Base-by-base conservation (phyloP, 345 rosid species). In the Ceriops zippeliana region DNA sequence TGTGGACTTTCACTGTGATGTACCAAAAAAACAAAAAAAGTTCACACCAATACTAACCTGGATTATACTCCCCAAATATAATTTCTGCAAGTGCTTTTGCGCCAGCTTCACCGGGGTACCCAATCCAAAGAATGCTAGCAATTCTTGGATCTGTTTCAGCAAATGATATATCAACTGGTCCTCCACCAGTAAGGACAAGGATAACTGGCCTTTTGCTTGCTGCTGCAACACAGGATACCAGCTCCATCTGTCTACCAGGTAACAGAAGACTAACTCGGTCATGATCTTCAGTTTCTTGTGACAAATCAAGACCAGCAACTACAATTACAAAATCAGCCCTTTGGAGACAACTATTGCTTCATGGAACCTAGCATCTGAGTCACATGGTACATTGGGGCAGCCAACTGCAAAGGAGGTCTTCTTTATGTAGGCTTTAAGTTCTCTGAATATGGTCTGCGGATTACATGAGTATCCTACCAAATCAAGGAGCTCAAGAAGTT, bases 71-170 rank as follows among this genome's bases (percentile, higher is more conserved):
- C 9, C 96, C 97, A 74, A 89, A 93, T 73, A 93, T 69, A 74
- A 86, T 70, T 65, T 91, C 90, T 30, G 95, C 95, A 5, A 93
- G 88, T 28, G 97, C 97, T 81, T 70, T 82, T 59, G 90, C 85
- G 68, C 98, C 98, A 15, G 95, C 82, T 86, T 93, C 97, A 47
- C 97, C 96, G 61, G 96, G 98, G 73, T 93, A 91, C 19, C 96
- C 97, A 65, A 86, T 86, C 98, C 97, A 93, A 59, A 91, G 63
- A 73, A 93, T 89, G 84, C 97, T 80, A 15, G 92, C 83, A 24
- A 93, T 66, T 52, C 67, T 71, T 5, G 86, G 86, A 72, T 88
- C 78, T 37, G 52, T 67, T 79, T 91, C 71, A 52, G 96, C 96
- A 30, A 91, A 89, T 17, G 91, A 76, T 22, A 93, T 87, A 75